Conservation (phyloP, 129 eudicot genomes). For the Flaveria ramosissima region DNA sequence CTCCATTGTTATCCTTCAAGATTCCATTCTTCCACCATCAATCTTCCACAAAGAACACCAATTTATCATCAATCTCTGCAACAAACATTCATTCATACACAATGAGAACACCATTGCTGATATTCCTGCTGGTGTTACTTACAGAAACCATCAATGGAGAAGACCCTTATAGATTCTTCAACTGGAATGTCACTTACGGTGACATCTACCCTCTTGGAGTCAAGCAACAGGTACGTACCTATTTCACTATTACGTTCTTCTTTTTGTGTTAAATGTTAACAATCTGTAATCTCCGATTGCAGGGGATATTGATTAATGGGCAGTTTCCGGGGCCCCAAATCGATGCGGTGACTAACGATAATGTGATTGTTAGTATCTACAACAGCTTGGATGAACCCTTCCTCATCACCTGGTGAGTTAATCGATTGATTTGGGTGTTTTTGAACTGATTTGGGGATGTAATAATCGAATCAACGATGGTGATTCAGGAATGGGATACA, state of each 20-base stretch:
- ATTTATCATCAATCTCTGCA: no score
- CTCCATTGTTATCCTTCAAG: background rate
- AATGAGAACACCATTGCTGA: constrained; percentile 23
- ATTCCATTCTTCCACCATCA: no score
- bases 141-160: constrained; percentile 36
- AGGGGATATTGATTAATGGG: constrained; percentile 73
- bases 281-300: background rate
- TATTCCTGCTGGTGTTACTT: constrained; percentile 24
- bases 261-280: no score
- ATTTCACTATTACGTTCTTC: background rate
- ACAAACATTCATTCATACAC: constrained; percentile 4
- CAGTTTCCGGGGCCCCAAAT: constrained; percentile 70
- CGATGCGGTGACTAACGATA: constrained; percentile 61
- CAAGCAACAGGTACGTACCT: constrained; percentile 51
- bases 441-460: no score
- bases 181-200: constrained; percentile 76
- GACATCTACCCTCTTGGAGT: constrained; percentile 74
- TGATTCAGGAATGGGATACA: constrained; percentile 60
- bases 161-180: constrained; percentile 58
- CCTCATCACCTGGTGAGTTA: constrained; percentile 54
- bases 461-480: background rate
- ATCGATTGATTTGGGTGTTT: no score
- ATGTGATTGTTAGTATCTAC: constrained; percentile 53
- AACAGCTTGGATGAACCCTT: constrained; percentile 64
- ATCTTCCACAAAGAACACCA: no score